phyloP scores from a whole-genome alignment of 805 yeast genomes.

The Metschnikowia cubensis region DNA sequence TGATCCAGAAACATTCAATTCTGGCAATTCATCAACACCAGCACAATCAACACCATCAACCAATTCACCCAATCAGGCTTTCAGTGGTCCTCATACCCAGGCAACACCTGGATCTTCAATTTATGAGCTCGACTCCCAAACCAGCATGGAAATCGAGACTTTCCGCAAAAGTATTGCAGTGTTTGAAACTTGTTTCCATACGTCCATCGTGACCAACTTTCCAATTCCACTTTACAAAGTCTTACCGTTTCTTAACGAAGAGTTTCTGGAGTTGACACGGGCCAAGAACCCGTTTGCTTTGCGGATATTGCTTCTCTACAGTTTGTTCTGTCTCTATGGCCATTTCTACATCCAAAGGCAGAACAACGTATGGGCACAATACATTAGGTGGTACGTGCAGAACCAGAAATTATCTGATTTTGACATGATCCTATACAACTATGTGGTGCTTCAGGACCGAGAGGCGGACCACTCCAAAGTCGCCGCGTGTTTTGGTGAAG shows the following conservation, averaged over 20 bases:
- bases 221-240: conserved; percentile 33
- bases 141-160: conserved; percentile 9
- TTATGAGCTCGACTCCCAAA: conserved; percentile 8
- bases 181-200: conserved; percentile 14
- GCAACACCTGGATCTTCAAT: background rate
- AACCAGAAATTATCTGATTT: conserved; percentile 3
- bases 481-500: background rate
- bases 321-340: conserved; percentile 19
- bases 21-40: background rate
- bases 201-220: conserved; percentile 17
- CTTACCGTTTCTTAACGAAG: conserved; percentile 17
- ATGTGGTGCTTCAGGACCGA: conserved; percentile 3
- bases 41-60: background rate
- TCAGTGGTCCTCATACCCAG: background rate
- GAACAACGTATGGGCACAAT: conserved; percentile 30
- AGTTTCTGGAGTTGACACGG: conserved; percentile 20
- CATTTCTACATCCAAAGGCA: conserved; percentile 21
- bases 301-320: conserved; percentile 21
- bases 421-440: conserved; percentile 9
- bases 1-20: background rate
- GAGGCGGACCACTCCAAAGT: conserved; percentile 1
- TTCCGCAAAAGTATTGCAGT: conserved; percentile 8
- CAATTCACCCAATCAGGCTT: background rate
- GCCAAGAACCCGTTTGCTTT: conserved; percentile 23
- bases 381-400: conserved; percentile 17